Evolutionary conservation across 2,329 filamentous ascomycete genomes (phyloP), one percentile per base, ranked within the genome.

Genomic region (Aureobasidium uvarum): DNA sequence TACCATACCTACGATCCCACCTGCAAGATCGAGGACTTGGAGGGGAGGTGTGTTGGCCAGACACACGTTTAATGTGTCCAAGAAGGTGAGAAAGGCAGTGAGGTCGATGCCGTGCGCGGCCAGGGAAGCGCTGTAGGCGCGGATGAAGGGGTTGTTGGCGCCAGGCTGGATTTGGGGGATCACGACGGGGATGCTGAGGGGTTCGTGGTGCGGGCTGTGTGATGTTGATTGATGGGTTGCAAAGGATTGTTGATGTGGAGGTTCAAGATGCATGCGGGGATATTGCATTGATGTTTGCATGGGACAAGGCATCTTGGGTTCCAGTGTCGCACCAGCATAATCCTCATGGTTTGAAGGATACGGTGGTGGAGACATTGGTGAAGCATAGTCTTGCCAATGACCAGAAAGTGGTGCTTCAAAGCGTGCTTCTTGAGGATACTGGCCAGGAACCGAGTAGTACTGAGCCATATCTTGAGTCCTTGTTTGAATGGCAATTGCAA

Each of bases 1-100:
- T 10, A 50, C 50, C 50, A 52, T 52, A 1, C 50, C 50, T 5
- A 38, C 50, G 1, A 52, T 5, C 2, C 50, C 50, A 2, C 50
- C 50, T 4, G 50, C 50, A 31, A 52, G 50, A 52, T 52, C 50
- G 50, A 52, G 50, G 50, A 52, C 6, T 20, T 52, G 50, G 28
- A 52, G 50, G 16, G 50, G 50, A 5, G 50, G 50, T 2, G 50
- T 52, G 16, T 20, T n/a, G 50, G 50, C 50, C 4, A 52, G 18
- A 7, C 28, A 33, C 28, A 52, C 11, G 50, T 52, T 52, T 5
- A 52, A 31, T 11, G 50, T 52, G 3, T 36, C 28, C 28, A 52
- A 16, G 31, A 52, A 52, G 50, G 25, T 2, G 20, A 52, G 28
- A 31, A 52, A 52, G 11, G 28, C 33, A 13, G n/a, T 3, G 46